Evolutionary conservation across 2,329 filamentous ascomycete genomes (phyloP), one percentile per base, ranked within the genome.

Genomic region (Didymella exigua): DNA sequence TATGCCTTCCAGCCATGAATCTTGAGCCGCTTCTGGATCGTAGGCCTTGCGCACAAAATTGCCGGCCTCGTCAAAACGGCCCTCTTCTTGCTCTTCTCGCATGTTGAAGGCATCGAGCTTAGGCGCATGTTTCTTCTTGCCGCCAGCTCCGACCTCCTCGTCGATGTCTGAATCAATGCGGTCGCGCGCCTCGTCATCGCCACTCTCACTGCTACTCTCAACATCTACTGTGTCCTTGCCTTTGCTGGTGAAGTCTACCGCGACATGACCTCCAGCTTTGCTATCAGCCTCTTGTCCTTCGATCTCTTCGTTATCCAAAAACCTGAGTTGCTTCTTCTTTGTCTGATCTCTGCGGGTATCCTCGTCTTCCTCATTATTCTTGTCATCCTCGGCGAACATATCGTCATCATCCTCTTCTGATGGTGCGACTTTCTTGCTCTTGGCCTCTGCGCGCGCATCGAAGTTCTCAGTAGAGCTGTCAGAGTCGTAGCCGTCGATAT

Each of bases 81-180:
- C 95, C 65, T 98, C 93, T 69, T 98, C 92, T 73, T 96, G 88
- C 75, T 99, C 95, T 11, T 85, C 80, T 55, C 86, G 87, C 82
- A 99, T 90, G 71, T 99, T 98, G 82, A 99, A 99, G 2, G 93
- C 93, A 74, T 98, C 95, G 5, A 99, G 83, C 73, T 95, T 91
- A 1, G 95, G 95, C 1, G 95, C 95, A 74, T 97, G 91, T 67
- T 87, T 90, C 78, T 97, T 98, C 66, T 96, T 89, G 2, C 90
- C 89, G 13, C 95, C 95, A 1, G 91, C 88, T 2, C 95, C 95
- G 5, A 99, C 81, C 74, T 99, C 95, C 49, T 93, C 89, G 63
- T 97, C 95, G 14, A 96, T 72, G 16, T 86, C 90, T 57, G 76
- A 71, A 27, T 75, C 91, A 29, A 90, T 76, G 42, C 86, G 86